phyloP scores from a whole-genome alignment of 768 basidiomycete species.

The Trametes cubensis region DNA sequence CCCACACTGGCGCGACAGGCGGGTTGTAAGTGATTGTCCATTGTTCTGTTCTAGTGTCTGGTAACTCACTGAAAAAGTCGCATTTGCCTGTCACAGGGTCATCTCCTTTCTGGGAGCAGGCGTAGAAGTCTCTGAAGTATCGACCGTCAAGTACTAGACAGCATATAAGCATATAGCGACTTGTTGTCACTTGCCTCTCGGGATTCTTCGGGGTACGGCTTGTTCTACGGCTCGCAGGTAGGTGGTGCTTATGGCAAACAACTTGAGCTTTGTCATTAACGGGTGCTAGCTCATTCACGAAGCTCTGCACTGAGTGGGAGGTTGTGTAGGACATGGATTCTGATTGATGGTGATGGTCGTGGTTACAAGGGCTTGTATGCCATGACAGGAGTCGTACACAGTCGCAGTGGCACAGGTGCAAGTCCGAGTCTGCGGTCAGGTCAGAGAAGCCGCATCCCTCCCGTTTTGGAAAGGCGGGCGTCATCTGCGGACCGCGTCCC shows the following conservation, averaged over 20 bases:
- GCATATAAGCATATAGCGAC: not conserved
- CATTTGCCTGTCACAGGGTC: slow-evolving; percentile 36
- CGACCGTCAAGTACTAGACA: not conserved
- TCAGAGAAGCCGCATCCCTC: not conserved
- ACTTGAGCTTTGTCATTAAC: slow-evolving; percentile 11
- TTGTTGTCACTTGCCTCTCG: slow-evolving; percentile 37
- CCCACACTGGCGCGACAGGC: slow-evolving; percentile 34
- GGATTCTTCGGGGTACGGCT: slow-evolving; percentile 39
- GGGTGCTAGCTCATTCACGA: slow-evolving; percentile 7
- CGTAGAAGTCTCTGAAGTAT: slow-evolving; percentile 38
- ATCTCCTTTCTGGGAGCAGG: slow-evolving; percentile 36
- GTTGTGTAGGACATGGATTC: slow-evolving; percentile 3
- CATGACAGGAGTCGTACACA: not conserved
- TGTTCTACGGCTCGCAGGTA: slow-evolving; percentile 20
- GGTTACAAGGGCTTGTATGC: not conserved
- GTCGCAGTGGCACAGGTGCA: no score
- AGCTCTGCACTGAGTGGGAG: not conserved
- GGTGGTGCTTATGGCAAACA: slow-evolving; percentile 31
- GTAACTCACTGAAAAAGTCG: slow-evolving; percentile 40
- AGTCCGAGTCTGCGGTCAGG: no score
- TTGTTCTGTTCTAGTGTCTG: not conserved
- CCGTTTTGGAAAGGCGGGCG: not conserved
- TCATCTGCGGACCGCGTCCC: not conserved
- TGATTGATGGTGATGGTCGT: not conserved
- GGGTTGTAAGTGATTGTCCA: not conserved